A percentile compares a stretch with the other conserved stretches of the same genome.
Evolutionary conservation across 2,329 filamentous ascomycete species (phyloP).

Genomic region (Epichloe brachyelytri): DNA sequence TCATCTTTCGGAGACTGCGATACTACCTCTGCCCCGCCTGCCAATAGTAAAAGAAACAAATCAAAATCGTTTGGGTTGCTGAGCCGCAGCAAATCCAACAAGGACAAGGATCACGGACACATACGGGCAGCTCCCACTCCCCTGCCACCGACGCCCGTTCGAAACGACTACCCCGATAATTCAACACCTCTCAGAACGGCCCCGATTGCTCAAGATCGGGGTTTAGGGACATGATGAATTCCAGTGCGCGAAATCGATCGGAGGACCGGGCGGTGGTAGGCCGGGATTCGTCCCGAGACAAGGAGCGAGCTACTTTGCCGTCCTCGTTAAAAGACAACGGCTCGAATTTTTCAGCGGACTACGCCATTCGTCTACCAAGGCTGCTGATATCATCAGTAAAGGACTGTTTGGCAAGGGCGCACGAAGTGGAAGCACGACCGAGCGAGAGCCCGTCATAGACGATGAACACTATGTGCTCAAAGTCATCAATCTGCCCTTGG

Average conservation of each 20-base stretch:
- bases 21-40: slow-evolving; percentile 17
- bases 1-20: slow-evolving; percentile 37
- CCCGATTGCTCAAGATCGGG: slow-evolving; percentile 51
- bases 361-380: slow-evolving; percentile 58
- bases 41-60: slow-evolving; percentile 33
- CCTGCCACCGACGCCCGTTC: slow-evolving; percentile 12
- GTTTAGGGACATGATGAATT: slow-evolving; percentile 54
- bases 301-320: slow-evolving; percentile 35
- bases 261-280: slow-evolving; percentile 46
- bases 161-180: slow-evolving; percentile 17
- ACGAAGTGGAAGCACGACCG: slow-evolving; percentile 57
- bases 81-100: slow-evolving; percentile 37
- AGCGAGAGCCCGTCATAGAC: slow-evolving; percentile 52
- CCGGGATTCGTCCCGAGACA: slow-evolving; percentile 34
- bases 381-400: slow-evolving; percentile 71
- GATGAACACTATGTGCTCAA: slow-evolving; percentile 76
- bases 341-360: slow-evolving; percentile 58
- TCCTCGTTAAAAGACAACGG: slow-evolving; percentile 49
- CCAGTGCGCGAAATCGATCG: slow-evolving; percentile 55
- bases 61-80: slow-evolving; percentile 42
- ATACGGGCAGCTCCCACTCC: slow-evolving; percentile 22
- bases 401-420: slow-evolving; percentile 69
- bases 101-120: slow-evolving; percentile 34
- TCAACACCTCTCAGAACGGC: slow-evolving; percentile 42
- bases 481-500: slow-evolving; percentile 72